Percentiles rank a stretch among this genome's conserved stretches.
Conservation (phyloP, 2,329 filamentous ascomycete genomes). For the Clarireedia sp. region DNA sequence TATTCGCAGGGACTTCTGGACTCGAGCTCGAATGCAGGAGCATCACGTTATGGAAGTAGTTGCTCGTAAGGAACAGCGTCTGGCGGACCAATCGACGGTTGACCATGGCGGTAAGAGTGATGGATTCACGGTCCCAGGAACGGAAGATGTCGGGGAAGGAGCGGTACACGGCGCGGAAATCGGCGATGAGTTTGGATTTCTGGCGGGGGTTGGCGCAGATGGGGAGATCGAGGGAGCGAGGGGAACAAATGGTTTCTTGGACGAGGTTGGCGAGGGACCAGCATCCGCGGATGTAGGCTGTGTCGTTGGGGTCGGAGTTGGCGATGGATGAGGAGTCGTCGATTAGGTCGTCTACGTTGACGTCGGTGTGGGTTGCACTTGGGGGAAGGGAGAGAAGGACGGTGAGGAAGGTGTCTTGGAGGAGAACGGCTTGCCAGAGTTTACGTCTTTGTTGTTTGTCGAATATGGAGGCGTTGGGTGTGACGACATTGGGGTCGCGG, state of each 20-base stretch:
- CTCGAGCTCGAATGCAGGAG: slow-evolving; percentile 66
- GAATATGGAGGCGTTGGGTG: slow-evolving; percentile 56
- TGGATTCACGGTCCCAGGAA: slow-evolving; percentile 54
- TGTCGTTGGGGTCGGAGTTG: slow-evolving; percentile 55
- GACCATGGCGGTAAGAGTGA: slow-evolving; percentile 45
- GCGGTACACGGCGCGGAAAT: slow-evolving; percentile 65
- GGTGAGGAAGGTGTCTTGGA: slow-evolving; percentile 76
- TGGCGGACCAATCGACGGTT: slow-evolving; percentile 64
- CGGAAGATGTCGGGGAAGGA: slow-evolving; percentile 65
- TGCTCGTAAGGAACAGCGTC: slow-evolving; percentile 71
- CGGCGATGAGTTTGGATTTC: slow-evolving; percentile 60
- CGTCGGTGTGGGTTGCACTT: slow-evolving; percentile 71
- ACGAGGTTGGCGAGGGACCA: slow-evolving; percentile 75
- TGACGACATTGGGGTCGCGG: slow-evolving; percentile 67
- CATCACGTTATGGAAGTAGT: slow-evolving; percentile 79
- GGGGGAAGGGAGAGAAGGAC: slow-evolving; percentile 71
- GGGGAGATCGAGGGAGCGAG: slow-evolving; percentile 64
- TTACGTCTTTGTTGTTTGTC: slow-evolving; percentile 75
- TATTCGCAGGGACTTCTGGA: slow-evolving; percentile 52
- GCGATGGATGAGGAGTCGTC: slow-evolving; percentile 54
- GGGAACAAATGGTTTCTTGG: slow-evolving; percentile 67
- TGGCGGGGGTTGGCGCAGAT: slow-evolving; percentile 61
- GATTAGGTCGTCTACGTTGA: slow-evolving; percentile 63
- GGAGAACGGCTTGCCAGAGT: slow-evolving; percentile 72
- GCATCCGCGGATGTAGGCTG: slow-evolving; percentile 58